Evolutionary conservation across 495 filamentous ascomycete species (phyloP), one percentile per base, ranked within the genome.

Genomic region (Penicillium subrubescens): DNA sequence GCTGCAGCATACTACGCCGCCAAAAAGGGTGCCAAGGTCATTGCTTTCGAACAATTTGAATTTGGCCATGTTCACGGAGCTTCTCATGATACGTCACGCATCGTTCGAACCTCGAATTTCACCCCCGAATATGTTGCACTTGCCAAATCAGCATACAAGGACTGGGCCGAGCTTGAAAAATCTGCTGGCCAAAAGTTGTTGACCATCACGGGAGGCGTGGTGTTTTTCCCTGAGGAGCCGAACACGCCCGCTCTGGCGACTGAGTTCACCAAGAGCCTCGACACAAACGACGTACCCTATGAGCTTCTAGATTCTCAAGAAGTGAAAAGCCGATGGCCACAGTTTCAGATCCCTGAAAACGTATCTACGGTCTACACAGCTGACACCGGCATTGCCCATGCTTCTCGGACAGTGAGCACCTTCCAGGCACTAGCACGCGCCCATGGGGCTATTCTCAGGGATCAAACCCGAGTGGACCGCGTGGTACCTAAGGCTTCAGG

Each of bases 301-400:
- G 72, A 74, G 46, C 59, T 68, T 39, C 70, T 74, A 12, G 62
- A 65, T 50, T 57, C 63, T 11, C 60, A 61, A 29, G 66, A 74
- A 44, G 72, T 74, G 17, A 69, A 71, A 31, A 66, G 58, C 23
- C 61, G 70, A 21, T 74, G 72, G 72, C 70, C 72, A 21, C 72
- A 74, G 19, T 74, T 74, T 37, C 34, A 67, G 21, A 62, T 74
- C 19, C 55, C 72, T 6, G 72, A 74, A 23, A 55, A 48, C 2
- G 70, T 75, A 1, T 61, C 66, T 2, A 69, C 72, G 1, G 67
- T 74, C 2, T 74, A 63, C 57, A 70, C 68, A 21, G 59, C 72
- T 3, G 72, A 74, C 33, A 71, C 67, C 5, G 72, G 70, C 1
- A 74, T 74, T 19, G 72, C 62, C 25, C 72, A 74, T 39, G 72